Percentiles rank a stretch among this genome's conserved stretches.
Evolutionary conservation across 352 stramenopile genomes (phyloP).

Genomic region (Phytophthora syringae): DNA sequence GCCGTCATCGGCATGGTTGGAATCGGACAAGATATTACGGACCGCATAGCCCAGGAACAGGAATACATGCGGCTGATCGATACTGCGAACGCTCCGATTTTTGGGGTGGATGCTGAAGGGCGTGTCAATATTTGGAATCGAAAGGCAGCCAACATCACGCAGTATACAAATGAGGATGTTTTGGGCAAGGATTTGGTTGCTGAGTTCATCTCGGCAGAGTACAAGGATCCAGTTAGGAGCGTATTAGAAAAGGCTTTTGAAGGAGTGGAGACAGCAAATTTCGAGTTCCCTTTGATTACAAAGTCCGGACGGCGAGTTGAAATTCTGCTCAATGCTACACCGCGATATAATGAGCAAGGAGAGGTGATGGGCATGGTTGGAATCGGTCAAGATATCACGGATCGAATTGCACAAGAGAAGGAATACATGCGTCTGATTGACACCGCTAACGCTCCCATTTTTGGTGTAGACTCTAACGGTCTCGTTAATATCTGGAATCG

Average conservation of each 20-base stretch:
- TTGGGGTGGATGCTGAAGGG: slow-evolving; percentile 65
- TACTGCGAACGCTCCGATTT: slow-evolving; percentile 73
- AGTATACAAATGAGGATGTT: slow-evolving; percentile 61
- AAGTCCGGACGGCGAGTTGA: slow-evolving; percentile 46
- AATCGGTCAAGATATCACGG: too few relatives aligned
- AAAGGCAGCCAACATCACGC: slow-evolving; percentile 61
- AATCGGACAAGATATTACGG: too few relatives aligned
- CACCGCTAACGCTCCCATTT: slow-evolving; percentile 73
- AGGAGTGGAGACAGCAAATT: slow-evolving; percentile 57
- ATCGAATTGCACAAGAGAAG: slow-evolving; percentile 71
- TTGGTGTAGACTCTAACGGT: slow-evolving; percentile 66
- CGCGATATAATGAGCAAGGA: slow-evolving; percentile 57
- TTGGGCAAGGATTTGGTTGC: slow-evolving; percentile 50
- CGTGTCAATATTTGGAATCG: slow-evolving; percentile 72
- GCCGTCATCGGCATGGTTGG: too few relatives aligned
- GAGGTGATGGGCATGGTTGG: slow-evolving; percentile 60
- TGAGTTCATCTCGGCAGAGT: slow-evolving; percentile 40
- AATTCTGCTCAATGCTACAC: slow-evolving; percentile 61
- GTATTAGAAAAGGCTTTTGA: slow-evolving; percentile 56
- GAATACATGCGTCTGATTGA: slow-evolving; percentile 72
- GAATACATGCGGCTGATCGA: slow-evolving; percentile 74
- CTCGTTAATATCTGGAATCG: slow-evolving; percentile 70
- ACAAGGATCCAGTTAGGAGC: slow-evolving; percentile 35
- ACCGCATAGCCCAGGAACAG: too few relatives aligned
- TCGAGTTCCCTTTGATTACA: too few relatives aligned